Evolutionary conservation across 495 filamentous ascomycete genomes (phyloP).

Genomic region (Cercophora newfieldiana): DNA sequence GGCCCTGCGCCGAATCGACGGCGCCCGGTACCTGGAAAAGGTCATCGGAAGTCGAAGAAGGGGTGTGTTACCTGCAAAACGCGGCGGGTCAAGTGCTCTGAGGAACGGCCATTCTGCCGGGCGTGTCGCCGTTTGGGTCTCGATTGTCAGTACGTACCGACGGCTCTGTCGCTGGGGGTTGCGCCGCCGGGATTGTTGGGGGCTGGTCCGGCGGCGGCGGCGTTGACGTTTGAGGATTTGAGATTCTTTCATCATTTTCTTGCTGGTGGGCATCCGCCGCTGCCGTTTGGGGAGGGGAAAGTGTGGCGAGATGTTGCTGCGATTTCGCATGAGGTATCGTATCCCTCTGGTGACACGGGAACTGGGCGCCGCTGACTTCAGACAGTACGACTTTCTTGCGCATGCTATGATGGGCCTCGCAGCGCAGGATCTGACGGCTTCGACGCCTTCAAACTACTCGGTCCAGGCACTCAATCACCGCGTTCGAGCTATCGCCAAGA

Average conservation of each 20-base stretch:
- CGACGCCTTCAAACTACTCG: conserved; percentile 23
- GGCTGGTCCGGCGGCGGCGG: background rate
- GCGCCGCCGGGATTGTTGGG: conserved; percentile 16
- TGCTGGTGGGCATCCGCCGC: conserved; percentile 45
- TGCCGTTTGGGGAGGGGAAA: conserved; percentile 44
- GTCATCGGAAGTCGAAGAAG: conserved; percentile 8
- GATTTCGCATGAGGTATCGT: conserved; percentile 35
- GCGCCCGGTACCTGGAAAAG: conserved; percentile 15
- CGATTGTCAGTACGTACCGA: conserved; percentile 43
- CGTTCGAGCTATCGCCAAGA: conserved; percentile 40
- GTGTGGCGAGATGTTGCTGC: conserved; percentile 41
- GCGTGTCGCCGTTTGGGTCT: conserved; percentile 47
- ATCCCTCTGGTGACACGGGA: background rate
- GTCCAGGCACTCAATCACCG: conserved; percentile 40
- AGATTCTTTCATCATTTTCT: conserved; percentile 30
- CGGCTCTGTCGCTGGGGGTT: conserved; percentile 11
- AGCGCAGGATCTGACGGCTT: conserved; percentile 39
- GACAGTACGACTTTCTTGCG: conserved; percentile 35
- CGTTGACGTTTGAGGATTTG: conserved; percentile 43
- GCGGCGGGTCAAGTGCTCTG: conserved; percentile 53
- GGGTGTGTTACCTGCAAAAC: conserved; percentile 56
- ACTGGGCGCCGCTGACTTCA: background rate
- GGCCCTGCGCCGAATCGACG: background rate
- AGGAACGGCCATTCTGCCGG: conserved; percentile 43
- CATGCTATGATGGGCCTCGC: conserved; percentile 48